Evolutionary conservation across 2,329 filamentous ascomycete species (phyloP), one percentile per base, ranked within the genome.

Genomic region (Phyllosticta citrichinensis): DNA sequence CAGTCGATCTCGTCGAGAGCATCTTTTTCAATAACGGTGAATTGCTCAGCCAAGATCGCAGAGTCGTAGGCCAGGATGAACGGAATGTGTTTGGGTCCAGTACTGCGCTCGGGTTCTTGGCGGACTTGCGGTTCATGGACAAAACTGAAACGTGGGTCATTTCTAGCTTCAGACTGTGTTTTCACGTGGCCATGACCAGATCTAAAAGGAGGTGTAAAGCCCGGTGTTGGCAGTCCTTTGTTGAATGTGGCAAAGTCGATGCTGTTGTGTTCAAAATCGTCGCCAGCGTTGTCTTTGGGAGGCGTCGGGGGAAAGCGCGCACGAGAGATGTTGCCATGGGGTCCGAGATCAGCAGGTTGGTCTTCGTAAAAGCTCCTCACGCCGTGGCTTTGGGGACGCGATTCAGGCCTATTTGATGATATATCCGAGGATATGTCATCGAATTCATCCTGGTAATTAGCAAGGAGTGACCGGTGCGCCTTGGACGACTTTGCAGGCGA

Each of bases 1-100:
- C 89, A 94, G 74, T 93, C 89, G 64, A 94, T 88, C 71, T 93
- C 89, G 66, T 91, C 89, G 22, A 94, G 78, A 0, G 89, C 89
- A 69, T 93, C 89, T 71, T 93, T 92, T 69, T 94, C 89, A 55
- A 94, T 89, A 35, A 94, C 80, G 0, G 89, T 93, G 66, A 94
- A 89, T 67, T 94, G 89, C 71, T 92, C 87, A 2, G 89, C 89
- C 25, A 94, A 79, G 2, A 87, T 78, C 66, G 90, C 85, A 5
- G 89, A 91, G 67, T 91, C 88, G 66, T 91, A 92, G 0, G 88
- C 88, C 24, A 94, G 78, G 61, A 91, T 86, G 71, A 94, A 94
- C 0, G 89, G 89, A 40, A 93, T 74, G 71, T 94, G 89, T 3
- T 80, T 64, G 63, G 70, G 69, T 68, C 33, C 10, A n/a, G n/a